Evolutionary conservation across 73 alveolate species (phyloP).

Genomic region (Paramecium primaurelia): DNA sequence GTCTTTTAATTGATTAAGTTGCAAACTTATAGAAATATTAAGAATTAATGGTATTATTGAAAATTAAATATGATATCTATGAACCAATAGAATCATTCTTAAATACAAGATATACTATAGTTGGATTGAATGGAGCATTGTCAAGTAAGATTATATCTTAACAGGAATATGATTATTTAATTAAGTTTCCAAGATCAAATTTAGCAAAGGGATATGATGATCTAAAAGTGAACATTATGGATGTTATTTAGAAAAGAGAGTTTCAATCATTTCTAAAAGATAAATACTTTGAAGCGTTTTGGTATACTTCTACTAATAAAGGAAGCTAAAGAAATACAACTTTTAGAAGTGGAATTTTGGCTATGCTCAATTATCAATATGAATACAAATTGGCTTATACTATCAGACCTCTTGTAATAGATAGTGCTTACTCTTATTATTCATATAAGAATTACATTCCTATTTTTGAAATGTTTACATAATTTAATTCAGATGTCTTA

Average conservation of each 20-base stretch:
- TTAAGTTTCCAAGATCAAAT: background rate
- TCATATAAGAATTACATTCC: background rate
- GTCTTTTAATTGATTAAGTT: background rate
- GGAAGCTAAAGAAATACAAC: background rate
- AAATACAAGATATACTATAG: background rate
- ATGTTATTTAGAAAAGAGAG: background rate
- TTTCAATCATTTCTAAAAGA: background rate
- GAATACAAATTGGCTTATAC: conserved; percentile 1
- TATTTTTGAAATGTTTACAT: background rate
- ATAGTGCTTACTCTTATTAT: background rate
- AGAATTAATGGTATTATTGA: background rate
- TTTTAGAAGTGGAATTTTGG: background rate
- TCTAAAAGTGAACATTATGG: background rate
- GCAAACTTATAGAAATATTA: background rate
- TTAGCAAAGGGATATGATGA: background rate
- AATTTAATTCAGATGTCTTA: background rate
- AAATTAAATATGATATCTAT: background rate
- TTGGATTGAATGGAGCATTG: background rate
- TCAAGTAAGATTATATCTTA: background rate
- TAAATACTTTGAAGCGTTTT: background rate
- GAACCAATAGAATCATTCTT: background rate
- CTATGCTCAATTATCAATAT: background rate
- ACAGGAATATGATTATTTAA: background rate
- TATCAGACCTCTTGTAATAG: background rate
- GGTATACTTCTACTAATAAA: background rate